Evolutionary conservation across 2,329 filamentous ascomycete genomes (phyloP).

Genomic region (Diaporthe vaccinii): DNA sequence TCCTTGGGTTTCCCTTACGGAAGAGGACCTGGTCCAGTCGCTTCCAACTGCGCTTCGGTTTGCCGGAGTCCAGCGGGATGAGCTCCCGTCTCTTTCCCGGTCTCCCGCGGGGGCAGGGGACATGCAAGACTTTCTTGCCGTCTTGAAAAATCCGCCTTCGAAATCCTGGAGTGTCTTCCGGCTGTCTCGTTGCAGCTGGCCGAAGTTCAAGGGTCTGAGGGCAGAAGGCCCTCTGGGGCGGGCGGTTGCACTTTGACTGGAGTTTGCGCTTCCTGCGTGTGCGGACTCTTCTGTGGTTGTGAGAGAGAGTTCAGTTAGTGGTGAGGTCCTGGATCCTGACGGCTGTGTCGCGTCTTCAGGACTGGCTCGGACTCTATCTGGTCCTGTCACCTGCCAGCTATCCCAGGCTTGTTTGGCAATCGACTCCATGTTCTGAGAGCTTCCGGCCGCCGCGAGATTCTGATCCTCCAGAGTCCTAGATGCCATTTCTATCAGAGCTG

Average conservation of each 20-base stretch:
- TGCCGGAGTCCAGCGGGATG: background rate
- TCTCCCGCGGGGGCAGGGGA: background rate
- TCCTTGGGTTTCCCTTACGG: background rate
- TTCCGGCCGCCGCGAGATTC: background rate
- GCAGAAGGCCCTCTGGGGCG: background rate
- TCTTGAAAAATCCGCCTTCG: background rate
- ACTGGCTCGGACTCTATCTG: background rate
- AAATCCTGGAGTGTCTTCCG: background rate
- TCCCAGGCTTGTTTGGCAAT: background rate
- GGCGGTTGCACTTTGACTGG: background rate
- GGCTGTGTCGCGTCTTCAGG: background rate
- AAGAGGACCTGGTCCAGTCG: background rate
- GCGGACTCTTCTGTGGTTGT: background rate
- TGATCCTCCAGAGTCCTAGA: background rate
- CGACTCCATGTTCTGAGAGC: background rate
- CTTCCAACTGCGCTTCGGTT: background rate
- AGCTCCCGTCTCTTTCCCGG: background rate
- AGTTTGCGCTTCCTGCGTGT: background rate
- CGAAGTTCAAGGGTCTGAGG: background rate
- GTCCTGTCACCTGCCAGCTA: background rate
- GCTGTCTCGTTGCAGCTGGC: background rate
- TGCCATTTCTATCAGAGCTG: background rate
- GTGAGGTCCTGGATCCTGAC: background rate
- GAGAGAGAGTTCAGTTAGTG: background rate
- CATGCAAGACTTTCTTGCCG: background rate